A percentile compares a stretch with the other conserved stretches of the same genome.
phyloP scores from a whole-genome alignment of 2,329 filamentous ascomycete genomes.

The Conoideocrella luteorostrata region DNA sequence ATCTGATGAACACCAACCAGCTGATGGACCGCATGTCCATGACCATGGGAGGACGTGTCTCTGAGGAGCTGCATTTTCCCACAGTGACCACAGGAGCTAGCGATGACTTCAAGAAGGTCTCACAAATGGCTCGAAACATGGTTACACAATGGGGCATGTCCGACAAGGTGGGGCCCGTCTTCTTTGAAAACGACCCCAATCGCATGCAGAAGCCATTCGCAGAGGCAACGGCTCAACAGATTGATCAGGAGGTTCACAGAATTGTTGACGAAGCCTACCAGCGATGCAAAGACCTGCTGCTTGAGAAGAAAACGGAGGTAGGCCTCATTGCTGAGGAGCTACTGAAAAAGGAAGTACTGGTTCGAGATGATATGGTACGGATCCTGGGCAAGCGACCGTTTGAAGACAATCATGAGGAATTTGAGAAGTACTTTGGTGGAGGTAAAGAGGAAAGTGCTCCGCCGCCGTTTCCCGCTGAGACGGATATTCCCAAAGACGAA shows the following conservation, averaged over 20 bases:
- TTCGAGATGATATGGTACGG: slow-evolving; percentile 85
- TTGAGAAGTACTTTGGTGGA: slow-evolving; percentile 85
- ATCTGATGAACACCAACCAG: slow-evolving; percentile 92
- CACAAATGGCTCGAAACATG: slow-evolving; percentile 92
- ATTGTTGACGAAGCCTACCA: slow-evolving; percentile 91
- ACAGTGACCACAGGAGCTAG: slow-evolving; percentile 92
- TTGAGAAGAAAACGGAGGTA: slow-evolving; percentile 80
- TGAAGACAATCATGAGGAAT: slow-evolving; percentile 79
- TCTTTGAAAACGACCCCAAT: slow-evolving; percentile 79
- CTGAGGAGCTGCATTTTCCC: slow-evolving; percentile 93
- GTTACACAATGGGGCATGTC: slow-evolving; percentile 99
- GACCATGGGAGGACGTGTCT: slow-evolving; percentile 92
- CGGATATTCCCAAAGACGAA: slow-evolving; percentile 32
- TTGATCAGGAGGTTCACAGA: slow-evolving; percentile 83
- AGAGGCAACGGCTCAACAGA: slow-evolving; percentile 85
- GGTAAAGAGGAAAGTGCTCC: slow-evolving; percentile 51
- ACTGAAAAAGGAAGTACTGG: slow-evolving; percentile 83
- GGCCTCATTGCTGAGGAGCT: slow-evolving; percentile 90
- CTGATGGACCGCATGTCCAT: slow-evolving; percentile 99
- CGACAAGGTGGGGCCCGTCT: slow-evolving; percentile 83
- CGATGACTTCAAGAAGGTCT: slow-evolving; percentile 98
- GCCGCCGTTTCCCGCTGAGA: slow-evolving; percentile 44
- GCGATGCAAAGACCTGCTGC: slow-evolving; percentile 77
- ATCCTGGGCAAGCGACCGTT: slow-evolving; percentile 80
- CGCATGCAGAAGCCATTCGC: slow-evolving; percentile 92